Evolutionary conservation across 2,329 filamentous ascomycete species (phyloP).

Genomic region (Paecilomyces fulvus): DNA sequence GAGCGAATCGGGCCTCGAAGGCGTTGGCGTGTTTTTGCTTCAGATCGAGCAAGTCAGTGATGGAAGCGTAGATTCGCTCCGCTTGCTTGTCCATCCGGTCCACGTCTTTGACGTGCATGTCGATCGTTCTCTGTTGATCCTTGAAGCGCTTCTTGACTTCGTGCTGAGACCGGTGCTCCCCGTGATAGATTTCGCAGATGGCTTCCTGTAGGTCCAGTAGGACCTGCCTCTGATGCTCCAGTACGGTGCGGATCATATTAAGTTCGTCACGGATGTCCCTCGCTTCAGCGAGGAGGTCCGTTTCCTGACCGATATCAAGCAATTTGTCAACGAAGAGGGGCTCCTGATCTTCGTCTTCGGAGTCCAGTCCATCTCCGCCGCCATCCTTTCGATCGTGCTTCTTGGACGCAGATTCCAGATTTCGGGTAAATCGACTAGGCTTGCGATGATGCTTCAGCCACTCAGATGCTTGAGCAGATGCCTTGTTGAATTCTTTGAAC

Average conservation of each 20-base stretch:
- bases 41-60: slow-evolving; percentile 56
- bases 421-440: slow-evolving; percentile 25
- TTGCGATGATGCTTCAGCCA: slow-evolving; percentile 46
- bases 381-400: slow-evolving; percentile 10
- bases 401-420: slow-evolving; percentile 5
- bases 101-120: slow-evolving; percentile 52
- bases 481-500: slow-evolving; percentile 52
- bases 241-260: slow-evolving; percentile 47
- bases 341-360: slow-evolving; percentile 24
- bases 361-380: slow-evolving; percentile 5
- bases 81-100: slow-evolving; percentile 57
- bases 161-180: slow-evolving; percentile 28
- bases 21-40: slow-evolving; percentile 64
- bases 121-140: slow-evolving; percentile 51
- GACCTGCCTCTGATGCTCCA: slow-evolving; percentile 31
- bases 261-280: slow-evolving; percentile 63
- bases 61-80: slow-evolving; percentile 49
- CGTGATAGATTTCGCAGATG: slow-evolving; percentile 26
- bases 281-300: slow-evolving; percentile 52
- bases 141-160: slow-evolving; percentile 48
- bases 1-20: slow-evolving; percentile 51
- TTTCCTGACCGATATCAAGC: slow-evolving; percentile 52
- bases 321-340: slow-evolving; percentile 39
- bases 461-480: slow-evolving; percentile 48
- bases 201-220: slow-evolving; percentile 26